Evolutionary conservation across 768 basidiomycete genomes (phyloP), one percentile per base, ranked within the genome.

Genomic region (Tricholoma matsutake): DNA sequence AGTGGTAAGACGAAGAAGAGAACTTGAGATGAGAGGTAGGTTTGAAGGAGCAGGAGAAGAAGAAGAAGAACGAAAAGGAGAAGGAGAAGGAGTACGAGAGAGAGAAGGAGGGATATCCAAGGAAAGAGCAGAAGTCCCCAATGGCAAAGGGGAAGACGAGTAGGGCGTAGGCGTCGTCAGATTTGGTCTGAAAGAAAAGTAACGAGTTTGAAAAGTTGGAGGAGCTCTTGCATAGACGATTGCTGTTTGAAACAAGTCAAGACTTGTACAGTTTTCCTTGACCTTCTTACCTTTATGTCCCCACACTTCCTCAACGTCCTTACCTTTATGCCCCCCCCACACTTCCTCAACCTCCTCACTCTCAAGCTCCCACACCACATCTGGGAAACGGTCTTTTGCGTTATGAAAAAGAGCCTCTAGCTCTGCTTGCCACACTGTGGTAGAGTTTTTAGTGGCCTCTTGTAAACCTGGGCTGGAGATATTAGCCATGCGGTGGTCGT

Each of bases 251-350:
- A n/a, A n/a, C n/a, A n/a, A n/a, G n/a, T n/a, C n/a, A n/a, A n/a
- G n/a, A n/a, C n/a, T n/a, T n/a, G n/a, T n/a, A n/a, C n/a, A n/a
- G n/a, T n/a, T n/a, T n/a, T n/a, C n/a, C n/a, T n/a, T n/a, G n/a
- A n/a, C n/a, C n/a, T n/a, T n/a, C n/a, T n/a, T 62, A 25, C 22
- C 22, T 25, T 25, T 25, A 25, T 25, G 22, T 25, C 22, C 22
- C 22, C 22, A 25, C 2, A 25, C 22, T 3, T 25, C 22, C 22
- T 25, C 22, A 3, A 25, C 22, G 22, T 25, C 22, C 84, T 14
- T 34, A 96, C 95, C 95, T 85, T 98, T 96, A 74, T 98, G 96
- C n/a, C n/a, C n/a, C 4, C 92, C 96, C 88, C 91, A 97, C 28
- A 97, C 86, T 65, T 89, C 85, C 59, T 82, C 81, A 54, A 75